A percentile compares a stretch with the other conserved stretches of the same genome.
Conservation (phyloP, 805 yeast genomes). For the Lachancea sp. region DNA sequence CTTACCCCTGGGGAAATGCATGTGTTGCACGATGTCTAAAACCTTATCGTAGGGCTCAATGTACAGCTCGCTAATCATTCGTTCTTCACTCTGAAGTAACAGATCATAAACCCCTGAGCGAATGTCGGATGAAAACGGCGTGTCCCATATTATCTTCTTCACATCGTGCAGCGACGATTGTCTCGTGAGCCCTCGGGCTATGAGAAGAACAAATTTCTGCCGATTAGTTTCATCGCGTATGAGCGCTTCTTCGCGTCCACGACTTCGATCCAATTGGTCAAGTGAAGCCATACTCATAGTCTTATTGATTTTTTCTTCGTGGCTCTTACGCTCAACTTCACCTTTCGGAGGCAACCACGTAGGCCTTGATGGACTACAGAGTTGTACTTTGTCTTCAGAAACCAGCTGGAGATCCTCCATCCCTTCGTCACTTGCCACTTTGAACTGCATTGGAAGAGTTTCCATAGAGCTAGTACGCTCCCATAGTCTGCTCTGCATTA, state of each 20-base stretch:
- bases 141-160: slow-evolving; percentile 29
- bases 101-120: slow-evolving; percentile 21
- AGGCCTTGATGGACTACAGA: slow-evolving; percentile 58
- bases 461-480: slow-evolving; percentile 33
- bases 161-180: slow-evolving; percentile 24
- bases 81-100: slow-evolving; percentile 21
- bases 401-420: slow-evolving; percentile 56
- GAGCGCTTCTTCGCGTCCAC: slow-evolving; percentile 21
- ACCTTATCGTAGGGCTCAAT: slow-evolving; percentile 38
- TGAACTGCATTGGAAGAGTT: slow-evolving; percentile 35
- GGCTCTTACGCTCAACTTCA: slow-evolving; percentile 44
- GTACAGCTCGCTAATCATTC: slow-evolving; percentile 20
- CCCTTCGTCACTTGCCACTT: slow-evolving; percentile 34
- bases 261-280: slow-evolving; percentile 28
- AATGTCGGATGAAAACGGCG: slow-evolving; percentile 20
- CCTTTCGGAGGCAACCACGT: slow-evolving; percentile 66
- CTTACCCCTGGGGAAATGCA: slow-evolving; percentile 30
- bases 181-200: slow-evolving; percentile 30
- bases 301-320: slow-evolving; percentile 48
- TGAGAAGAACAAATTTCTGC: slow-evolving; percentile 21
- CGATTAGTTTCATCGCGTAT: slow-evolving; percentile 25
- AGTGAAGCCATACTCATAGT: slow-evolving; percentile 31
- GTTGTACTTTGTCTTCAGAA: slow-evolving; percentile 52
- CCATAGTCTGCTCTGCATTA: slow-evolving; percentile 34
- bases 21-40: slow-evolving; percentile 25